Percentiles rank a stretch among this genome's conserved stretches.
Evolutionary conservation across 2,329 filamentous ascomycete genomes (phyloP).

Genomic region (Zymoseptoria ardabiliae): DNA sequence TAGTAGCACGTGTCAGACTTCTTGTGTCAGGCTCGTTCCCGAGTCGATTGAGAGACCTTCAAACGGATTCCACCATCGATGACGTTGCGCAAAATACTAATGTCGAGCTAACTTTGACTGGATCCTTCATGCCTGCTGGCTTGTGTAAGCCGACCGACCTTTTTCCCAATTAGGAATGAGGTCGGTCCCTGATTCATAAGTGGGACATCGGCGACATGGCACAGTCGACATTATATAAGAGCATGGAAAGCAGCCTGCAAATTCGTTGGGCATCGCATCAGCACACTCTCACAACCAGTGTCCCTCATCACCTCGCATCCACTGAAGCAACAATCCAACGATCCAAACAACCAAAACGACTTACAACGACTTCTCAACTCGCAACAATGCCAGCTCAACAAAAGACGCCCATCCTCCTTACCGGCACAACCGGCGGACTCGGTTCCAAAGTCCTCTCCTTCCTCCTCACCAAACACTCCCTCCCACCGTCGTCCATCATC

Average conservation of each 20-base stretch:
- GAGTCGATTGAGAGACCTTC: too few species aligned
- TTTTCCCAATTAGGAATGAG: not conserved
- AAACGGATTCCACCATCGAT: too few species aligned
- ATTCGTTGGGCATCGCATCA: not conserved
- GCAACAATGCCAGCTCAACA: not conserved
- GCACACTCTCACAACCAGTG: not conserved
- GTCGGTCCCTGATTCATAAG: not conserved
- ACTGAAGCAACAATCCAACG: not conserved
- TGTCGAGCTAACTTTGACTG: too few species aligned
- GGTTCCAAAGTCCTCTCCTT: conserved; percentile 46
- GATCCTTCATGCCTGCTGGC: not conserved
- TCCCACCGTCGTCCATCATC: conserved; percentile 36
- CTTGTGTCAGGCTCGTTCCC: too few species aligned
- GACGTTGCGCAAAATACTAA: too few species aligned
- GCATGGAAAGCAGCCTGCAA: not conserved
- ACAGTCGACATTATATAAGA: not conserved
- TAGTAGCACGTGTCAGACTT: too few species aligned
- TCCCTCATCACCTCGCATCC: not conserved
- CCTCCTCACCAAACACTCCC: conserved; percentile 39
- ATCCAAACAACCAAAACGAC: not conserved
- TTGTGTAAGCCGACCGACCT: not conserved
- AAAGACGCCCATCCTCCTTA: conserved; percentile 16
- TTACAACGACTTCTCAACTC: not conserved
- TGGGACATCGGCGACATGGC: not conserved
- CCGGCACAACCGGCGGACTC: conserved; percentile 41